Evolutionary conservation across 257 asterid species (phyloP), one percentile per base, ranked within the genome.

Genomic region (Fraxinus cuspidata): DNA sequence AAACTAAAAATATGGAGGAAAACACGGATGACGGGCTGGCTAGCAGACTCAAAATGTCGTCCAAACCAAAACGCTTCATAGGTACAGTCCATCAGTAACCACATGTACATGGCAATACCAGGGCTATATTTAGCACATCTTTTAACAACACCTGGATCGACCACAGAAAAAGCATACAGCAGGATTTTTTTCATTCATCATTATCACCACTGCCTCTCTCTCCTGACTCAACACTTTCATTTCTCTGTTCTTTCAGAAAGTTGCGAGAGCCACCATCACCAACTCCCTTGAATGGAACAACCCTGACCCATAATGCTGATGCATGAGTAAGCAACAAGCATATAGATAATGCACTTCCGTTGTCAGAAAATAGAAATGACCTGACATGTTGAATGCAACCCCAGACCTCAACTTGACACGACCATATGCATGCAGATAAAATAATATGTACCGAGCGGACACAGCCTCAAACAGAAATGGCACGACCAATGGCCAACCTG

Each of bases 401-500:
- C 15, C 12, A 11, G 47, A 81, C 85, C 76, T 58, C 74, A 86
- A 91, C 96, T 87, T 86, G 88, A 91, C 92, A 84, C 88, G 65
- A 88, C 90, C 92, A 84, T 80, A 88, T 91, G 98, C 93, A 90
- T 89, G 98, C 92, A 89, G 87, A 90, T 84, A 82, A 83, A 77
- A 75, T 65, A 70, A 47, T 85, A 81, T 90, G 80, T 85, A 88
- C 87, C 38, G 8, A 34, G 38, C 0, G 38, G 38, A 7, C 38
- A 32, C 35, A 73, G 31, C 83, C 83, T 93, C 93, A 93, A 85
- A 87, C 97, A 80, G 93, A 91, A 80, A 93, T 85, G 64, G 98
- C 97, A 65, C 98, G 98, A 73, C 83, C 81, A 73, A 93, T 93
- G 75, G 98, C 98, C 89, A 87, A 76, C 90, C 90, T 90, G 74